A percentile compares a stretch with the other conserved stretches of the same genome.
Conservation (phyloP, 1,139 yeast genomes). For the Nakaseomyces uthaithaninus region DNA sequence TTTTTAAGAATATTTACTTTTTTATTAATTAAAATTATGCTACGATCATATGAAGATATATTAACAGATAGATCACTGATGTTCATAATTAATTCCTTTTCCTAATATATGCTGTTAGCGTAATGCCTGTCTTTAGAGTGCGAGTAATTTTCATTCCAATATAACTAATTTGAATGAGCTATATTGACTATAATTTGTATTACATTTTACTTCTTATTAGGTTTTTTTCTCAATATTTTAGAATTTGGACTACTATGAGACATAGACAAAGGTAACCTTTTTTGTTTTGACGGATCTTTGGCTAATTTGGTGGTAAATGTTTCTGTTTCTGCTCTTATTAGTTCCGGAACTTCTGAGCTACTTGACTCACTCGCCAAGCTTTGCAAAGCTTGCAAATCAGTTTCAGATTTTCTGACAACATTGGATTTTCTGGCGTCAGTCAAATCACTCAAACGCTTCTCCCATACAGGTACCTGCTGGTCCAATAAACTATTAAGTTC, state of each 20-base stretch:
- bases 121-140: too few species aligned
- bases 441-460: constrained; percentile 54
- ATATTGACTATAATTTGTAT: too few species aligned
- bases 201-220: neutral
- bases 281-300: neutral
- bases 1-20: too few species aligned
- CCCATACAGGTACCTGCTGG: constrained; percentile 54
- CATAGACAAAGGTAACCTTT: neutral
- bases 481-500: constrained; percentile 56
- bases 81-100: too few species aligned
- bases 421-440: constrained; percentile 38
- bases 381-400: constrained; percentile 19
- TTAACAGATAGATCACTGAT: too few species aligned
- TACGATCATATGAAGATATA: too few species aligned
- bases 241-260: constrained; percentile 1
- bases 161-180: too few species aligned
- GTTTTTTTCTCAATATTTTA: neutral
- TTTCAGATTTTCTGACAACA: constrained; percentile 26
- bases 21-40: too few species aligned
- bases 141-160: too few species aligned
- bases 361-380: constrained; percentile 1
- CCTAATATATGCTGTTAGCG: too few species aligned
- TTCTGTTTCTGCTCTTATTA: constrained; percentile 5
- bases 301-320: neutral
- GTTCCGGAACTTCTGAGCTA: neutral